These are phyloP conservation scores for Vicia villosa DNA, from an alignment of 306 rosid genomes.

Conservation along the genomic window DNA sequence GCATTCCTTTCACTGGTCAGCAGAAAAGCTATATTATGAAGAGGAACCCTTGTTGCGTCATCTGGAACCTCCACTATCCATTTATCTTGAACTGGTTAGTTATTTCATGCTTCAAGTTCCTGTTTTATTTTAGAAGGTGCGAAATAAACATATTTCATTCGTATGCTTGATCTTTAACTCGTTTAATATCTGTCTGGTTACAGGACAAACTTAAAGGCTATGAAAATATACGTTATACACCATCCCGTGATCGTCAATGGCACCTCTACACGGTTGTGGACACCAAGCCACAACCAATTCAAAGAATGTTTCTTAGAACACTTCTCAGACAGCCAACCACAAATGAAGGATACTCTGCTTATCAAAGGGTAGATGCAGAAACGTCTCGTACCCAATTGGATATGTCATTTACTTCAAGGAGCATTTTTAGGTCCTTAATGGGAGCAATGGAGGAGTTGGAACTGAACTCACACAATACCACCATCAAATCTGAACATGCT, in stretches of 20 bases:
- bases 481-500: constrained; percentile 76
- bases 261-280: constrained; percentile 87
- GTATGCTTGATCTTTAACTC: constrained; percentile 38
- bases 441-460: constrained; percentile 99
- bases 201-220: constrained; percentile 96
- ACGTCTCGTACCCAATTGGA: constrained; percentile 49
- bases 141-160: constrained; percentile 31
- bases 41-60: constrained; percentile 96
- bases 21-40: constrained; percentile 68
- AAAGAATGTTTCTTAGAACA: constrained; percentile 94
- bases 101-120: constrained; percentile 32
- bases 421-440: constrained; percentile 85
- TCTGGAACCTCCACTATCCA: constrained; percentile 95
- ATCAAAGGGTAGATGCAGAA: constrained; percentile 61
- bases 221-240: constrained; percentile 74
- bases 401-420: constrained; percentile 79
- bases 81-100: constrained; percentile 97
- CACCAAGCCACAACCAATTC: constrained; percentile 62
- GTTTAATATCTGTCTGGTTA: constrained; percentile 33
- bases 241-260: constrained; percentile 98
- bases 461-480: constrained; percentile 84
- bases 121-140: constrained; percentile 20
- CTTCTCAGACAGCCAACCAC: constrained; percentile 88
- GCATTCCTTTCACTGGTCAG: constrained; percentile 96
- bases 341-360: constrained; percentile 67